Base-by-base conservation (phyloP, 2,329 filamentous ascomycete species). In the Fusarium sp. region DNA sequence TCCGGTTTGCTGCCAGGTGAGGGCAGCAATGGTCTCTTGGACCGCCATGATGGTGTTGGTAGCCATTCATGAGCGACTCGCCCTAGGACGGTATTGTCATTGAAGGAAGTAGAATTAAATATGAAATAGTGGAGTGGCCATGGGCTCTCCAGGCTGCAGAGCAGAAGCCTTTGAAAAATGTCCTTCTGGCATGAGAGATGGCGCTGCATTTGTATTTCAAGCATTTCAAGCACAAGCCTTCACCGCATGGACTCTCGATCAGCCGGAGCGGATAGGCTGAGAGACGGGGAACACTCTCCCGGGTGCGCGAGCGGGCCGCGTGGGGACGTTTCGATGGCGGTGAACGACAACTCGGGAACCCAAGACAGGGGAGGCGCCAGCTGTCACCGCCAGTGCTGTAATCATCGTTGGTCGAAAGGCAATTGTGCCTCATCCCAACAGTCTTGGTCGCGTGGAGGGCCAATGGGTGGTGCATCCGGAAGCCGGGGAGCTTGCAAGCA, bases 311-410 rank as follows among this genome's bases (percentile, higher is more conserved):
- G 71, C 73, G 73, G 73, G 73, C 73, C 73, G 69, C 68, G 70
- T 75, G 71, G 71, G 58, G 73, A 61, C 68, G 45, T 57, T 64
- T 72, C 49, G 18, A 71, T 74, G 73, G 73, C 73, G 73, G 73
- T 75, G 73, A 69, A 69, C 65, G 59, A 65, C 62, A 63, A 53
- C 58, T 73, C 34, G 53, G 30, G 55, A 52, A 50, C 58, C 48
- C 45, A 58, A 58, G 71, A 72, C 73, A 68, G 59, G 62, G 65
- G 65, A 50, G 43, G 45, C 50, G 72, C 67, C 71, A 74, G 72
- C 58, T 74, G 73, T 75, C 73, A 75, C 73, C 73, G 73, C 73
- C 74, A 75, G 73, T 71, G 64, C 69, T 67, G 65, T 63, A 56
- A 43, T 60, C 43, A 54, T 67, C 55, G 68, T 72, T 74, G 67